phyloP scores from a whole-genome alignment of 495 filamentous ascomycete genomes.

The Xylaria acuta region DNA sequence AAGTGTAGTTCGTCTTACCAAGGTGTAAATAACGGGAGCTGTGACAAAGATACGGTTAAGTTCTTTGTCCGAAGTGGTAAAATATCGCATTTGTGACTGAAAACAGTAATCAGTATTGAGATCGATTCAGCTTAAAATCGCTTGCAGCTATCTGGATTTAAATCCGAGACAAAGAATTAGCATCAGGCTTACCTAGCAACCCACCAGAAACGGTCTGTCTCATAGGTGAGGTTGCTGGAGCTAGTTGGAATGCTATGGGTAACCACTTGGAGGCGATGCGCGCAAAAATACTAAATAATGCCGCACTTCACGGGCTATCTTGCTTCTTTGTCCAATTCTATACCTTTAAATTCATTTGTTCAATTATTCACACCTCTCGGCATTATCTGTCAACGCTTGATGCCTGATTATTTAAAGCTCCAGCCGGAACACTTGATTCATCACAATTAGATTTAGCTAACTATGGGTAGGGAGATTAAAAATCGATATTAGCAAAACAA shows the following conservation, averaged over 20 bases:
- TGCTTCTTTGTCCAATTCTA: neutral
- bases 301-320: neutral
- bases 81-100: constrained; percentile 7
- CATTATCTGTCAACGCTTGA: neutral
- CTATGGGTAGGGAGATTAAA: too few relatives aligned
- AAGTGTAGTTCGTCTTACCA: constrained; percentile 7
- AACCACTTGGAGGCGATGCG: neutral
- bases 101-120: constrained; percentile 5
- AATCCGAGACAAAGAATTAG: constrained; percentile 12
- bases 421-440: neutral
- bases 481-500: neutral
- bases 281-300: neutral
- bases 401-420: neutral
- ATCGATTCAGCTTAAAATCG: neutral
- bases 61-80: constrained; percentile 19
- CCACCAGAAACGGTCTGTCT: constrained; percentile 12
- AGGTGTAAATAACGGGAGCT: constrained; percentile 34
- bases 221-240: neutral
- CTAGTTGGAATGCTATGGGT: neutral
- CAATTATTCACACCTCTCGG: neutral
- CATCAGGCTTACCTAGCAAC: neutral
- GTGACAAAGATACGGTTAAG: constrained; percentile 34
- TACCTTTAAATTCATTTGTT: neutral
- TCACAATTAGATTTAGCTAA: neutral
- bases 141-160: neutral